phyloP scores from a whole-genome alignment of 257 asterid genomes.

The Forsythia viridissima region DNA sequence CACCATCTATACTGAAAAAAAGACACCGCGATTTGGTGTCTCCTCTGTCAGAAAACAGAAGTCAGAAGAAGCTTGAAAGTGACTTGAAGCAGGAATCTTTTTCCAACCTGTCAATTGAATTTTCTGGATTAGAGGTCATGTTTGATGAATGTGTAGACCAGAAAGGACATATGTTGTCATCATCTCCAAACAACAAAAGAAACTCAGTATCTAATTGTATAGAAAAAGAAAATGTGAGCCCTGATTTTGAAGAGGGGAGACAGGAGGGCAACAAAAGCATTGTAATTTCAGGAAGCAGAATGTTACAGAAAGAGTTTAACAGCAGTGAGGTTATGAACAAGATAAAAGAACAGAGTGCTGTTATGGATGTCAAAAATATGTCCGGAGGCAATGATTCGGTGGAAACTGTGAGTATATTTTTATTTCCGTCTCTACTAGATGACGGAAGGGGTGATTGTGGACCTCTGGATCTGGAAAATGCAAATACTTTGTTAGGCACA shows the following conservation, averaged over 20 bases:
- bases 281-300: slow-evolving; percentile 33
- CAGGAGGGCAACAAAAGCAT: slow-evolving; percentile 27
- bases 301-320: slow-evolving; percentile 30
- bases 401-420: slow-evolving; percentile 49
- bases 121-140: slow-evolving; percentile 63
- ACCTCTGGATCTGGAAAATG: slow-evolving; percentile 13
- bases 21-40: slow-evolving; percentile 85
- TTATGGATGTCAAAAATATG: slow-evolving; percentile 29
- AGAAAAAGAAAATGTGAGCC: slow-evolving; percentile 63
- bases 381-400: slow-evolving; percentile 31
- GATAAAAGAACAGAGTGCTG: slow-evolving; percentile 30
- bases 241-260: slow-evolving; percentile 36
- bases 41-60: slow-evolving; percentile 83
- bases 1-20: slow-evolving; percentile 92
- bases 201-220: slow-evolving; percentile 29
- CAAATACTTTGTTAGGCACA: slow-evolving; percentile 11
- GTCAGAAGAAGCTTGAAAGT: slow-evolving; percentile 65
- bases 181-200: slow-evolving; percentile 32
- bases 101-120: slow-evolving; percentile 49
- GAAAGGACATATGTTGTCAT: slow-evolving; percentile 31
- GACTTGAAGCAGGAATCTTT: slow-evolving; percentile 44
- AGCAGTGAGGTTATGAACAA: slow-evolving; percentile 27
- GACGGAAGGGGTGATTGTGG: slow-evolving; percentile 13
- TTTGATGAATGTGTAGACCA: slow-evolving; percentile 46
- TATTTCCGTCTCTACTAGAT: slow-evolving; percentile 15